Evolutionary conservation across 2,329 filamentous ascomycete species (phyloP), one percentile per base, ranked within the genome.

Genomic region (Ascochyta koolunga): DNA sequence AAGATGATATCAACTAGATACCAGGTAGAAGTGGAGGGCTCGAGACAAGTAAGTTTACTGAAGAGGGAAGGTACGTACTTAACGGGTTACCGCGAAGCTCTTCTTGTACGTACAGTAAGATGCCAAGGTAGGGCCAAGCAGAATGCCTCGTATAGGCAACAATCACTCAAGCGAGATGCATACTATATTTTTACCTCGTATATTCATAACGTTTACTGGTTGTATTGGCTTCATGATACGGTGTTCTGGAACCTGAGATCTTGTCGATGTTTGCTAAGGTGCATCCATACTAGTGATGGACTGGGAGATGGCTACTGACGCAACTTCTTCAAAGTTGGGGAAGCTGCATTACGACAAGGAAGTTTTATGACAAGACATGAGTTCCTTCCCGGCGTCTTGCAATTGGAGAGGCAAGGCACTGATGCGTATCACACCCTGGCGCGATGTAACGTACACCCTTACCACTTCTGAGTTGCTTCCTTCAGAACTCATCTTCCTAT

Each of bases 81-180:
- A 44, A 22, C 21, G 2, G 38, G 44, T 35, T 54, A 48, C 38
- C 10, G 18, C 16, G 16, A 19, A 15, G 38, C 10, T 16, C 5
- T 10, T 3, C 6, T 15, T 39, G 25, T 21, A 29, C 1, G 27
- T 4, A 35, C 4, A 15, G 32, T 48, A 54, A 48, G 44, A 43
- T 31, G 44, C 50, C 50, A 54, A 54, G 44, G 10, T 39, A 2
- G 21, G 38, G 50, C 50, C 42, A 53, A 42, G 50, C 42, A 9
- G 35, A 11, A 37, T 29, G 27, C 16, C 19, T 22, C 9, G 37
- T 22, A 7, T 9, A 21, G 24, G 15, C 16, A 36, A 22, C 8
- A 13, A 29, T 22, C 24, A 9, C 10, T 21, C 4, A 38, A 36
- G 37, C 49, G 42, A 32, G 36, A 15, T 52, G 22, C 49, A 21